phyloP scores from a whole-genome alignment of 2,329 filamentous ascomycete genomes.

The Aureobasidium sp. region DNA sequence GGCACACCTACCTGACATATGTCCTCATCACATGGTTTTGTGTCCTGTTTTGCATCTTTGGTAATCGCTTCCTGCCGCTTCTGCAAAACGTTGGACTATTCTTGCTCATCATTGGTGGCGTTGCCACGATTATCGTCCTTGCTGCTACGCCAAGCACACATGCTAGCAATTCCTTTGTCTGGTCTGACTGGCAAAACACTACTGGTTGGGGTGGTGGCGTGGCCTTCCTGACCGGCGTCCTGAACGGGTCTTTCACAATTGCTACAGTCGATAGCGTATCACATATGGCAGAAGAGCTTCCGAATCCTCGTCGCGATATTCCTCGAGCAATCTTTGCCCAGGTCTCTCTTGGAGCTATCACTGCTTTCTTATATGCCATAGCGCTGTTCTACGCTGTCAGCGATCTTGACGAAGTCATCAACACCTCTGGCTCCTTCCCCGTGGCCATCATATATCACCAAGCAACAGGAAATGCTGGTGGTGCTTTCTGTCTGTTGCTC shows the following conservation, averaged over 20 bases:
- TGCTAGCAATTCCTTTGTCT: slow-evolving; percentile 45
- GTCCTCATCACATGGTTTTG: slow-evolving; percentile 47
- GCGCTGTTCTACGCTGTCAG: slow-evolving; percentile 44
- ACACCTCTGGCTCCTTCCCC: slow-evolving; percentile 34
- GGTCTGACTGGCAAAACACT: slow-evolving; percentile 42
- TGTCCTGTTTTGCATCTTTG: slow-evolving; percentile 45
- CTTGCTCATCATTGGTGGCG: slow-evolving; percentile 33
- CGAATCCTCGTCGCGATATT: slow-evolving; percentile 32
- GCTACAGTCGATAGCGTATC: slow-evolving; percentile 29
- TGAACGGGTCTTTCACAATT: slow-evolving; percentile 31
- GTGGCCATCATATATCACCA: slow-evolving; percentile 41
- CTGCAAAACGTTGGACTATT: slow-evolving; percentile 49
- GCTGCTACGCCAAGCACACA: slow-evolving; percentile 46
- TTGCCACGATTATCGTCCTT: slow-evolving; percentile 29
- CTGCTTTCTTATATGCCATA: slow-evolving; percentile 41
- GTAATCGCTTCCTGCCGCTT: slow-evolving; percentile 43
- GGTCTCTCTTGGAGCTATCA: slow-evolving; percentile 37
- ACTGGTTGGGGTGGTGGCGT: slow-evolving; percentile 41
- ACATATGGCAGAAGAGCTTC: slow-evolving; percentile 30
- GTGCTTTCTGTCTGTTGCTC: slow-evolving; percentile 49
- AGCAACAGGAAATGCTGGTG: slow-evolving; percentile 40
- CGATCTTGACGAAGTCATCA: slow-evolving; percentile 34
- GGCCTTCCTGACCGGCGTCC: slow-evolving; percentile 29
- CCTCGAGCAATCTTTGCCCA: slow-evolving; percentile 43
- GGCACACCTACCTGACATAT: slow-evolving; percentile 53